phyloP scores from a whole-genome alignment of 192 early-diverging fungal genomes.

The Geranomyces variabilis region DNA sequence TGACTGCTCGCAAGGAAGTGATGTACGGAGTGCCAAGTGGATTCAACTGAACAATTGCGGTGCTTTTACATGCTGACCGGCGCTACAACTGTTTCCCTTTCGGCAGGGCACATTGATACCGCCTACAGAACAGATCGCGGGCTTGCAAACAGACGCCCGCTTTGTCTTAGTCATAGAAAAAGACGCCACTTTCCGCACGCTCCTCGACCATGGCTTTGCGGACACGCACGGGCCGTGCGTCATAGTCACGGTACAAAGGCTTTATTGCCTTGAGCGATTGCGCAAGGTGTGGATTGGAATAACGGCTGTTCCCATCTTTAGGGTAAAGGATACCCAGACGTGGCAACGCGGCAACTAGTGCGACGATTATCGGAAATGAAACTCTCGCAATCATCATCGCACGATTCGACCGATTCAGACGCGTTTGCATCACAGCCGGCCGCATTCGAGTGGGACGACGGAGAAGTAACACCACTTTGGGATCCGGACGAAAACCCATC shows the following conservation, averaged over 20 bases:
- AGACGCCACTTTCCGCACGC: conserved; percentile 40
- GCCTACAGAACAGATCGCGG: conserved; percentile 13
- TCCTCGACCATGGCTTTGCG: conserved; percentile 10
- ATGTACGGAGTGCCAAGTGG: no score
- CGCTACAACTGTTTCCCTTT: no score
- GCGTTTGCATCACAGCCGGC: background rate
- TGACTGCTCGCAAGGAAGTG: conserved; percentile 15
- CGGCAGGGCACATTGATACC: conserved; percentile 34
- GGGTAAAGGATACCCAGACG: conserved; percentile 50
- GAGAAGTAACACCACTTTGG: background rate
- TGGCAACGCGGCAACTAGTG: conserved; percentile 39
- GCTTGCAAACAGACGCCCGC: conserved; percentile 22
- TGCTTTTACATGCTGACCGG: no score
- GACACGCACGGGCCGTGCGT: no score
- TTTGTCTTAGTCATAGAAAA: conserved; percentile 47
- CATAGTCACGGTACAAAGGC: background rate
- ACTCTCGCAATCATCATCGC: background rate
- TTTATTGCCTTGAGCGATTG: background rate
- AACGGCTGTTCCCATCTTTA: background rate
- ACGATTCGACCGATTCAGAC: background rate
- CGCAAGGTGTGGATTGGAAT: no score
- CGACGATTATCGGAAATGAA: conserved; percentile 24
- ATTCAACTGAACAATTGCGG: no score
- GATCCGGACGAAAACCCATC: background rate
- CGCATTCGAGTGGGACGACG: background rate